Percentiles rank a stretch among this genome's conserved stretches.
These are phyloP conservation scores for Penicillium diatomitis DNA, from an alignment of 495 filamentous ascomycete genomes.

Conservation along the genomic window DNA sequence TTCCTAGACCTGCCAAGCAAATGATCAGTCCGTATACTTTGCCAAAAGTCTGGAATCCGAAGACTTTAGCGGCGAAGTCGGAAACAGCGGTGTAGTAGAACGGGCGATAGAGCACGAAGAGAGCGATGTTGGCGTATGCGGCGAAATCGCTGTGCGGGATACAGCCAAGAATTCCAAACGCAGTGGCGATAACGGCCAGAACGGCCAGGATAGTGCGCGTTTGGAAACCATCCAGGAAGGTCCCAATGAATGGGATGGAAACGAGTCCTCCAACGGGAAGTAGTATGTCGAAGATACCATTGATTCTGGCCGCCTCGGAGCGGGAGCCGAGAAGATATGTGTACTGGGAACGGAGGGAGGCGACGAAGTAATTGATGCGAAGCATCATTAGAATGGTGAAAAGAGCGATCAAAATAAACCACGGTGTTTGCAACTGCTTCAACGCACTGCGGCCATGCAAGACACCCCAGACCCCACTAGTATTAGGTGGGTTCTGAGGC, in stretches of 20 bases:
- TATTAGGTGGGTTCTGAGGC: constrained; percentile 29
- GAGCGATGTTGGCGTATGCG: constrained; percentile 66
- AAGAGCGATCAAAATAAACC: constrained; percentile 78
- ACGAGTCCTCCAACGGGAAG: constrained; percentile 79
- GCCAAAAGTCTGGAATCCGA: constrained; percentile 90
- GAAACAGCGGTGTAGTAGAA: constrained; percentile 47
- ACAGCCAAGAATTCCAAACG: constrained; percentile 72
- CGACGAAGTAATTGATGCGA: constrained; percentile 95
- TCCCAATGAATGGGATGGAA: constrained; percentile 80
- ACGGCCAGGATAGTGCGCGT: constrained; percentile 66
- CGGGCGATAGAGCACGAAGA: constrained; percentile 59
- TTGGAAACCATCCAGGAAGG: constrained; percentile 66
- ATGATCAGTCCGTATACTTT: constrained; percentile 95
- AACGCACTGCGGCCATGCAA: constrained; percentile 67
- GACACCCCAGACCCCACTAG: constrained; percentile 78
- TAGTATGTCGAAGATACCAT: constrained; percentile 80
- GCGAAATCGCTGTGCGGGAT: constrained; percentile 56
- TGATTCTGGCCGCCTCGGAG: constrained; percentile 55
- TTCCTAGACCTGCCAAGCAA: constrained; percentile 76
- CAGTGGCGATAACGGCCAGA: constrained; percentile 63
- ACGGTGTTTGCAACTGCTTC: constrained; percentile 70
- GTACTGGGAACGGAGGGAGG: constrained; percentile 82
- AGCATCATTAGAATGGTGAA: constrained; percentile 92
- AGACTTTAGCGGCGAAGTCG: constrained; percentile 91
- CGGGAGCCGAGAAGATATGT: constrained; percentile 58